Percentiles rank a stretch among this genome's conserved stretches.
Evolutionary conservation across 1,284 basidiomycete species (phyloP).

Genomic region (Boletellus deceptivus): DNA sequence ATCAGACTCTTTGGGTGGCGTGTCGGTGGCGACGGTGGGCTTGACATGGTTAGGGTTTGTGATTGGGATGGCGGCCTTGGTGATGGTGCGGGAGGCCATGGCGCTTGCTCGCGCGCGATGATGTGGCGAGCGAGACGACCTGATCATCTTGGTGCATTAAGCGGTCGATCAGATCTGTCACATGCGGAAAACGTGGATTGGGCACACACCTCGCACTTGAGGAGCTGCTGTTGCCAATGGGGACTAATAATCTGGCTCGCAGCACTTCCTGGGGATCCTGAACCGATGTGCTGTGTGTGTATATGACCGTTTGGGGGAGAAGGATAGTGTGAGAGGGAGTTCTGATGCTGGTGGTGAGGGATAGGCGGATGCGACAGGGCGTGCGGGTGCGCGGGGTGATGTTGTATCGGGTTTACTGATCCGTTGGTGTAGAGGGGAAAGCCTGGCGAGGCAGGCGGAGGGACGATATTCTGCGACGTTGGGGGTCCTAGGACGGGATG

Average conservation of each 20-base stretch:
- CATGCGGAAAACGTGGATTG: conserved; percentile 9
- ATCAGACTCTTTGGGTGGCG: conserved; percentile 27
- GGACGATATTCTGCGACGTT: conserved; percentile 51
- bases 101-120: conserved; percentile 78
- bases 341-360: conserved; percentile 72
- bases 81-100: conserved; percentile 72
- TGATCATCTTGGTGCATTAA: conserved; percentile 55
- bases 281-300: conserved; percentile 53
- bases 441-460: conserved; percentile 65
- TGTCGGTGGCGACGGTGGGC: conserved; percentile 38
- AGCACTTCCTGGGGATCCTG: conserved; percentile 64
- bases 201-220: conserved; percentile 72
- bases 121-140: conserved; percentile 73
- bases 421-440: conserved; percentile 73
- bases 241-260: conserved; percentile 60
- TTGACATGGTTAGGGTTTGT: conserved; percentile 74
- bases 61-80: conserved; percentile 80
- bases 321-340: conserved; percentile 69
- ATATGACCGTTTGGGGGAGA: conserved; percentile 65
- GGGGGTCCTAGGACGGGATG: conserved; percentile 61
- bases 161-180: conserved; percentile 20
- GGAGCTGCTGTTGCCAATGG: conserved; percentile 79
- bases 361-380: conserved; percentile 51
- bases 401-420: conserved; percentile 54
- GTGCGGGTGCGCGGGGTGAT: conserved; percentile 54